Base-by-base conservation (phyloP, 2,329 filamentous ascomycete species). In the Cladophialophora carrionii region DNA sequence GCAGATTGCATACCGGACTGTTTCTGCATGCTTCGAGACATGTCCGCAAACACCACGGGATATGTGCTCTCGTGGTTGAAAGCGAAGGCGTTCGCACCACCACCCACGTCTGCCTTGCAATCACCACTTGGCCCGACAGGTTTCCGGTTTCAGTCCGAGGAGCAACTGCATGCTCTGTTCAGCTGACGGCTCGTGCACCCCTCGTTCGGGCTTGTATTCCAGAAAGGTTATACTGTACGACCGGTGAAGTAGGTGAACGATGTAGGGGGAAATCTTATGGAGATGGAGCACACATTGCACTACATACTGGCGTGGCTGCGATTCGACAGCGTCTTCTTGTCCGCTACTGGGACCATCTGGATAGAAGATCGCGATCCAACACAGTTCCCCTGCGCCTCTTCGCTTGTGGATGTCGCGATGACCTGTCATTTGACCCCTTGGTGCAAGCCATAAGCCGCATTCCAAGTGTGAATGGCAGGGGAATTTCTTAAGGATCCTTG, bases 391-490 rank as follows among this genome's bases (percentile, higher is more conserved):
- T 53, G 31, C 57, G 57, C 57, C 57, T 60, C 48, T 60, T 61
- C 51, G 59, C 59, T 31, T 61, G 26, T 32, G 20, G 24, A 20
- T 17, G 34, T 54, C 29, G 49, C 49, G 59, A 61, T 61, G 49
- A 48, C 51, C 59, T 55, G 59, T 55, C 26, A 31, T 55, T 41
- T 61, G 48, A 61, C 31, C 20, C 12, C 54, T 55, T 31, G 51
- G n/a, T 54, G 59, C 59, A 61, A 54, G 52, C 59, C 59, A 61
- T 37, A 53, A 61, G 5, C 24, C 22, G 48, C n/a, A 24, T 61
- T 32, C 22, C 24, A 24, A 34, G 49, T 34, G 14, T 48, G 41
- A 48, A 31, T 46, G 51, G 51, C 34, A 55, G 48, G 37, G 37
- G 48, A 46, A n/a, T 54, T 61, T 55, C 6, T 48, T 29, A 43